Evolutionary conservation across 2,329 filamentous ascomycete genomes (phyloP).

Genomic region (Periconia sp.): DNA sequence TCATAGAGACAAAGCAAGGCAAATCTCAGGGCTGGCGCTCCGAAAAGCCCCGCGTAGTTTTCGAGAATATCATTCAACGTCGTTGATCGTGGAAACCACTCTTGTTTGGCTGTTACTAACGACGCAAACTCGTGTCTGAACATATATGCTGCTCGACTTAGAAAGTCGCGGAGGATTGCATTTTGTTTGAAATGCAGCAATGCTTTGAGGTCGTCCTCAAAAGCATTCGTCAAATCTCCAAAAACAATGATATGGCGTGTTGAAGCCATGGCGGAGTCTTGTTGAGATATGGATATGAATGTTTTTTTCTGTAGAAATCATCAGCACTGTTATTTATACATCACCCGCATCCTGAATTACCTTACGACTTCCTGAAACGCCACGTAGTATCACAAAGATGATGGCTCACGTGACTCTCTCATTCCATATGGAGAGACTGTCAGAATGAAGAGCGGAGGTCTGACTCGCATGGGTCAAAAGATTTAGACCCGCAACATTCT

Average conservation of each 20-base stretch:
- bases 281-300: too few relatives aligned
- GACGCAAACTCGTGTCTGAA: constrained; percentile 43
- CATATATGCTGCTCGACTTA: constrained; percentile 47
- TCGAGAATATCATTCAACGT: constrained; percentile 41
- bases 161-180: constrained; percentile 45
- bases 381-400: too few relatives aligned
- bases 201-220: constrained; percentile 45
- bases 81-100: constrained; percentile 44
- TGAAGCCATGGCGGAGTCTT: too few relatives aligned
- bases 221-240: constrained; percentile 50
- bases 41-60: constrained; percentile 13
- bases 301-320: too few relatives aligned
- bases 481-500: too few relatives aligned
- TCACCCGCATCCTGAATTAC: too few relatives aligned
- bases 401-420: too few relatives aligned
- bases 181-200: constrained; percentile 39
- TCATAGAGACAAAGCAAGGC: constrained; percentile 45
- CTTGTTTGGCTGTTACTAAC: constrained; percentile 36
- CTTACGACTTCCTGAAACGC: too few relatives aligned
- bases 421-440: too few relatives aligned
- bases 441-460: too few relatives aligned
- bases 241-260: constrained; percentile 47
- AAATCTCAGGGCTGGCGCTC: constrained; percentile 26
- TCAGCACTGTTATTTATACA: too few relatives aligned
- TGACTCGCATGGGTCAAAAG: too few relatives aligned